Conservation (phyloP, 495 filamentous ascomycete species). For the Halenospora varia region DNA sequence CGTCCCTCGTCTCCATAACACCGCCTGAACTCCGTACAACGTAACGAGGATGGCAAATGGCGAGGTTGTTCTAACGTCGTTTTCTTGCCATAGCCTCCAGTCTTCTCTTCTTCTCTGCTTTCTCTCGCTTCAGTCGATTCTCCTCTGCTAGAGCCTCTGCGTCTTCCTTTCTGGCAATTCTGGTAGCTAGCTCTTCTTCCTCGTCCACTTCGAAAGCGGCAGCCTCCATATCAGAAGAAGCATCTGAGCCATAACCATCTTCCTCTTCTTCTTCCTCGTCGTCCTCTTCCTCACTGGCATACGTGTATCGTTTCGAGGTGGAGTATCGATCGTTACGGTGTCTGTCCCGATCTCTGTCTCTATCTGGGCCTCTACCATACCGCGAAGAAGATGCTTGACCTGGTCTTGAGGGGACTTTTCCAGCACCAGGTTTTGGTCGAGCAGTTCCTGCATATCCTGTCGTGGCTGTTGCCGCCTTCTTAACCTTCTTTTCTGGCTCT, state of each 20-base stretch:
- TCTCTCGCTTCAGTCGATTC: constrained; percentile 26
- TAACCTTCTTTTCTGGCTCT: constrained; percentile 46
- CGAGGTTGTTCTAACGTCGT: too few species aligned
- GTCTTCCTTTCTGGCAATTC: constrained; percentile 48
- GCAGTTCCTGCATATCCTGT: constrained; percentile 55
- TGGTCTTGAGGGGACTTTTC: constrained; percentile 19
- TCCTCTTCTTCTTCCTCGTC: constrained; percentile 53
- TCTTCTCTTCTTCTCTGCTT: constrained; percentile 26
- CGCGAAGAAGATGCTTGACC: constrained; percentile 14
- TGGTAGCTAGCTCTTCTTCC: constrained; percentile 49
- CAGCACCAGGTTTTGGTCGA: constrained; percentile 23
- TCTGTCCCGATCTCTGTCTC: constrained; percentile 22
- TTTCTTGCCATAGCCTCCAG: constrained; percentile 23
- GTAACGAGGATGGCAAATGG: too few species aligned
- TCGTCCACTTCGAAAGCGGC: constrained; percentile 54
- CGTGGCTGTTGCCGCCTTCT: constrained; percentile 52
- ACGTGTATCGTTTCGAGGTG: constrained; percentile 25
- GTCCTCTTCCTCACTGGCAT: constrained; percentile 32
- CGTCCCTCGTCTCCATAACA: not conserved
- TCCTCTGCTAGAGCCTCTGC: constrained; percentile 37
- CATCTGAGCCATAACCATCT: constrained; percentile 48
- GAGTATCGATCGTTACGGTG: constrained; percentile 10
- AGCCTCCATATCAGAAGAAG: constrained; percentile 60
- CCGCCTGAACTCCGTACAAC: too few species aligned
- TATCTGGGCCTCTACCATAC: constrained; percentile 19